Conservation (phyloP, 164 flowering plant species). For the Cinnamomum micranthum region DNA sequence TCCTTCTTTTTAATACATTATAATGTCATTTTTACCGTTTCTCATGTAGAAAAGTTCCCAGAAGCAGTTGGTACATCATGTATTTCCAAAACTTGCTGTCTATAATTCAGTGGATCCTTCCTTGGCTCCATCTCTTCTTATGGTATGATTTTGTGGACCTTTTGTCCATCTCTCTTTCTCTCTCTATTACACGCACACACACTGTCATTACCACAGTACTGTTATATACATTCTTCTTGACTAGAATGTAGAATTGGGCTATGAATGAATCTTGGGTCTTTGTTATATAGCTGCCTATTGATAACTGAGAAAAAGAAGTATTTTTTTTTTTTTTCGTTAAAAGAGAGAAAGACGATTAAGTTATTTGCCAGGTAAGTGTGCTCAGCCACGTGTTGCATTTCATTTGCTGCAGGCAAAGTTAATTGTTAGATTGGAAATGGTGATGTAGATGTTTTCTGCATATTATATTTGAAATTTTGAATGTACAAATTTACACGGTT, state of each 20-base stretch:
- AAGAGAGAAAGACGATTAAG: neutral
- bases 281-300: neutral
- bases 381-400: no score
- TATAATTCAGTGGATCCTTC: constrained; percentile 99
- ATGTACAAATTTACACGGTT: no score
- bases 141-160: constrained; percentile 42
- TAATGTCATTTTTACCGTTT: neutral
- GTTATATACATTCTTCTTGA: neutral
- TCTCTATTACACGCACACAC: no score
- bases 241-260: neutral
- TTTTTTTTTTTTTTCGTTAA: no score
- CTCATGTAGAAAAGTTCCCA: constrained; percentile 78
- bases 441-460: no score
- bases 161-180: neutral
- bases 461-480: no score
- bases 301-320: no score
- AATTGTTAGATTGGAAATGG: no score
- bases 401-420: no score
- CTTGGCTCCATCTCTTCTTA: constrained; percentile 93
- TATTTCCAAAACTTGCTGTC: constrained; percentile 98
- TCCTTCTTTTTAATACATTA: neutral
- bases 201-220: neutral
- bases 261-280: neutral
- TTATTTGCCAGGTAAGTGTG: no score
- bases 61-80: constrained; percentile 83